Evolutionary conservation across 2,329 filamentous ascomycete genomes (phyloP), one percentile per base, ranked within the genome.

Genomic region (Penicillium sp.): DNA sequence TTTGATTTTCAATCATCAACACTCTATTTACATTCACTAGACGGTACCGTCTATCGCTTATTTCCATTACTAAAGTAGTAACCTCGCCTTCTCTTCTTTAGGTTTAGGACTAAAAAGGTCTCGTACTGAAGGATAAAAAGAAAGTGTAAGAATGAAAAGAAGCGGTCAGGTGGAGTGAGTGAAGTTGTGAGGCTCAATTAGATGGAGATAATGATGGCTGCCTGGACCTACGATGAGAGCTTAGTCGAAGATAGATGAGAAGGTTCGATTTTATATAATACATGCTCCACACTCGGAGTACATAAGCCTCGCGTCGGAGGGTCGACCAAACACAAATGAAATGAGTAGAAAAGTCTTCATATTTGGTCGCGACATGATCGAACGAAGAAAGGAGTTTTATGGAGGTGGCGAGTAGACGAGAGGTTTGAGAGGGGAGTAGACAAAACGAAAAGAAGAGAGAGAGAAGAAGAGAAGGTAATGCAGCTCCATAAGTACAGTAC

Each of bases 281-380:
- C 71, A 71, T 69, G 72, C 54, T 59, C 52, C 13, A 54, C 67
- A 69, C 65, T 70, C 49, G 43, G 28, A 38, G 40, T 60, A 57
- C 55, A 58, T 38, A 30, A 45, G 46, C 30, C 26, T 56, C n/a
- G 26, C 45, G 46, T 16, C 25, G 45, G 19, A 46, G 30, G 19
- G 6, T 45, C 38, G 37, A 40, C n/a, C 38, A 35, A 28, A 37
- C 46, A 38, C 35, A 52, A 19, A 42, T 22, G 13, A 52, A 22
- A 52, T 52, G 46, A 57, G 43, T 52, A 60, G 54, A 53, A 64
- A 59, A 53, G 35, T 68, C 66, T 66, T 71, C 68, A 64, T 68
- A 70, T 75, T 70, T 67, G 69, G 65, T 63, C 58, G 60, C 59
- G 61, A 67, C 61, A 60, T 63, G 61, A 52, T 67, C 57, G 62